Conservation (phyloP, 1,139 yeast genomes). For the Saccharomyces hybrid region DNA sequence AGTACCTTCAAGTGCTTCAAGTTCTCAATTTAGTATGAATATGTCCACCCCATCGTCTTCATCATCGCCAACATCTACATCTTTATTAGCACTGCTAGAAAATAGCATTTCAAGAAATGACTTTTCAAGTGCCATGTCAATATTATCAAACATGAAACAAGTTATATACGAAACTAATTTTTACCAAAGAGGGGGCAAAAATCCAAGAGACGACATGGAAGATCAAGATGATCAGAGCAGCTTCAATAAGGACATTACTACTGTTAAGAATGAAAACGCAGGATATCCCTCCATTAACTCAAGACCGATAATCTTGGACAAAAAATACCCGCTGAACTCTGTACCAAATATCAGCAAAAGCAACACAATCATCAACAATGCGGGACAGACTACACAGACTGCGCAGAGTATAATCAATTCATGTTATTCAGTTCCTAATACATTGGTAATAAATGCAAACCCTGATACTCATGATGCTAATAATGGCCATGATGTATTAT, state of each 20-base stretch:
- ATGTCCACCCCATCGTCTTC: conserved; percentile 5
- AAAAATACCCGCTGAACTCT: background rate
- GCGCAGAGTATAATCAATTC: background rate
- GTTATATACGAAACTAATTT: conserved; percentile 17
- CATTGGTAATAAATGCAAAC: background rate
- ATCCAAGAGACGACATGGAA: conserved; percentile 11
- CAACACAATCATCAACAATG: background rate
- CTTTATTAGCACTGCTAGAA: conserved; percentile 19
- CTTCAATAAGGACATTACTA: background rate
- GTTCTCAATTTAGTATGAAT: background rate
- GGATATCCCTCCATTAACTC: background rate
- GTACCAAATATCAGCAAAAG: background rate
- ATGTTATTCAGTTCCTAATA: background rate
- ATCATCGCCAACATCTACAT: conserved; percentile 9
- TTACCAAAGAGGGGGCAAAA: conserved; percentile 23
- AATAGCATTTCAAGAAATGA: conserved; percentile 21
- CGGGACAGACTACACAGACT: background rate
- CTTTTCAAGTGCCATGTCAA: conserved; percentile 16
- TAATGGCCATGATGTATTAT: background rate
- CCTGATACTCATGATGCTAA: background rate
- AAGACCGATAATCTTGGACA: background rate
- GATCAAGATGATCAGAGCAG: background rate
- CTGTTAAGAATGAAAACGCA: background rate
- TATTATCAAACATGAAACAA: conserved; percentile 21
- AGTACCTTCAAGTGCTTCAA: conserved; percentile 4